Conservation (phyloP, 257 asterid genomes). For the Sherardia arvensis region DNA sequence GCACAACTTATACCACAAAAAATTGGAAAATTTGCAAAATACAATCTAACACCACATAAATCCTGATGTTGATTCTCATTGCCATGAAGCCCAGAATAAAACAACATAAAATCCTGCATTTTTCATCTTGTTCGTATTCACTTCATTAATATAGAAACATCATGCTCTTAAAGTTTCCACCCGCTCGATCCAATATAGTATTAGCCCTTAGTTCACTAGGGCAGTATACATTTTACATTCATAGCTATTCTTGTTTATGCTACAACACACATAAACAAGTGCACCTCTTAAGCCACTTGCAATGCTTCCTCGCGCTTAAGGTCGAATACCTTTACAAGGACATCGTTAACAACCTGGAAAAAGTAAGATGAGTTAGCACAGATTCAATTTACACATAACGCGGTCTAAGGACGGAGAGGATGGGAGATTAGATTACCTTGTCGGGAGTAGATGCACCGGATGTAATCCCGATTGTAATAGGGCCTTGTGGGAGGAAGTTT, state of each 20-base stretch:
- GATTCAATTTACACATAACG: not conserved
- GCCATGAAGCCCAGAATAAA: not conserved
- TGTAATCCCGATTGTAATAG: constrained; percentile 78
- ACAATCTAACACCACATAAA: not conserved
- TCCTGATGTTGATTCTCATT: not conserved
- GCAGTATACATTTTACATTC: not conserved
- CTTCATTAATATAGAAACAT: not conserved
- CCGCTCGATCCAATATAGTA: not conserved
- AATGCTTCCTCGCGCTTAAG: constrained; percentile 64
- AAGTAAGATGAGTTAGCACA: constrained; percentile 3
- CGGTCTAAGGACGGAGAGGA: not conserved
- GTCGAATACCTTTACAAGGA: constrained; percentile 60
- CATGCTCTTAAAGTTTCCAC: too few relatives aligned
- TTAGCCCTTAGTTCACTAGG: not conserved
- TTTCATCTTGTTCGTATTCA: not conserved
- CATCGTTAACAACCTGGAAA: constrained; percentile 76
- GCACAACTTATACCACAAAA: not conserved
- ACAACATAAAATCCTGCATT: not conserved
- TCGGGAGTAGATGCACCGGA: constrained; percentile 99
- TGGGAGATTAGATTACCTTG: constrained; percentile 46
- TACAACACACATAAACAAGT: constrained; percentile 1
- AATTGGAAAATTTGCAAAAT: not conserved
- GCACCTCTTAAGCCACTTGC: constrained; percentile 46
- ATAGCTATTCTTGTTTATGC: not conserved
- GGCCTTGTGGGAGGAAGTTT: constrained; percentile 85